Percentiles rank a stretch among this genome's conserved stretches.
Conservation (phyloP, 2,329 filamentous ascomycete species). For the Escovopsis weberi region DNA sequence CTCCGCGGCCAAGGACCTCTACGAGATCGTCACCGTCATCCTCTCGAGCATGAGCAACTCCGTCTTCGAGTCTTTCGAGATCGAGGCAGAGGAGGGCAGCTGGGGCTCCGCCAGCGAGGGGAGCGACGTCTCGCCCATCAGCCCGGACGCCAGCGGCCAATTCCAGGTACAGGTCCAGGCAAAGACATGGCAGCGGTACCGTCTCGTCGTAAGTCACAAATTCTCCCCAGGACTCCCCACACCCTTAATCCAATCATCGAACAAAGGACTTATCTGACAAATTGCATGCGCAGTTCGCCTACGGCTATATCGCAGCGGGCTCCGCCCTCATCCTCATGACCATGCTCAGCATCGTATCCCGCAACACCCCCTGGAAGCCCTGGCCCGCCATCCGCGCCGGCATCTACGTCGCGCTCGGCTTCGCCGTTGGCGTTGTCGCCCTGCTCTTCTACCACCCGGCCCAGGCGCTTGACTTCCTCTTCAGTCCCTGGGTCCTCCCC, state of each 20-base stretch:
- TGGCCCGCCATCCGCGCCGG: conserved; percentile 18
- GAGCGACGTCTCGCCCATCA: not conserved
- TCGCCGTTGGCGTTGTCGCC: conserved; percentile 16
- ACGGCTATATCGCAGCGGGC: conserved; percentile 20
- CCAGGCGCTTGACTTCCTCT: conserved; percentile 10
- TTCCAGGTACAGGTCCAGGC: conserved; percentile 12
- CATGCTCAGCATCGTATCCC: conserved; percentile 16
- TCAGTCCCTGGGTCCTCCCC: conserved; percentile 18
- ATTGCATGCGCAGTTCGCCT: conserved; percentile 15
- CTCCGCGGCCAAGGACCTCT: conserved; percentile 1
- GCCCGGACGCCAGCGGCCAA: not conserved
- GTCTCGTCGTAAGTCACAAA: conserved; percentile 16
- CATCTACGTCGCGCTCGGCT: conserved; percentile 16
- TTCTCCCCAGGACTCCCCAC: too few relatives aligned
- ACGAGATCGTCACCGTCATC: conserved; percentile 5
- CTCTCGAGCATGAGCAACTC: conserved; percentile 14
- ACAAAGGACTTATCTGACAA: too few relatives aligned
- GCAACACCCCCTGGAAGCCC: conserved; percentile 15
- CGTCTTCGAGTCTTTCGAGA: conserved; percentile 16
- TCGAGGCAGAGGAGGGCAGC: conserved; percentile 11
- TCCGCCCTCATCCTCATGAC: conserved; percentile 18
- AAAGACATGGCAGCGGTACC: conserved; percentile 13
- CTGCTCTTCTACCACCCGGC: conserved; percentile 11
- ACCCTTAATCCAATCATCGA: too few relatives aligned
- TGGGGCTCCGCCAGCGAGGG: not conserved